Evolutionary conservation across 345 rosid species (phyloP).

Genomic region (Citrus maxima): DNA sequence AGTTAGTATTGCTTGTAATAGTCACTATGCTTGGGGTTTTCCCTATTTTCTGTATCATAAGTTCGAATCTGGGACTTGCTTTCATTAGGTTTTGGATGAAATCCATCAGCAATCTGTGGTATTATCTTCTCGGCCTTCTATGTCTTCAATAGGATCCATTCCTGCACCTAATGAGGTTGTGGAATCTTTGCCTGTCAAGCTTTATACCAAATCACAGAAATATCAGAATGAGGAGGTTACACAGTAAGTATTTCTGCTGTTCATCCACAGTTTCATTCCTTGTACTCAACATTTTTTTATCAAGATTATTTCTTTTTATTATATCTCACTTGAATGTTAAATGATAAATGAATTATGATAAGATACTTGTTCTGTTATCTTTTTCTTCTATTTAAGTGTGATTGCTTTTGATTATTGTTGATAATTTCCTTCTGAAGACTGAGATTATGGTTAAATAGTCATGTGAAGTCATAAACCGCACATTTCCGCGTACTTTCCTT

Average conservation of each 20-base stretch:
- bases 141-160: conserved; percentile 88
- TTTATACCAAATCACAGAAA: conserved; percentile 47
- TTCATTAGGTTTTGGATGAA: conserved; percentile 94
- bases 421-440: not conserved
- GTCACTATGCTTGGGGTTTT: not conserved
- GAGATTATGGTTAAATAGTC: not conserved
- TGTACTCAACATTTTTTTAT: not conserved
- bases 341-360: not conserved
- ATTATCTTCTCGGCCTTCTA: conserved; percentile 80
- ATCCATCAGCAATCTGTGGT: conserved; percentile 97
- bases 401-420: not conserved
- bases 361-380: not conserved
- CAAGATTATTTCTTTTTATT: not conserved
- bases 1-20: not conserved
- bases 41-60: conserved; percentile 17
- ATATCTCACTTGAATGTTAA: not conserved
- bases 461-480: not conserved
- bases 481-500: not conserved
- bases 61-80: conserved; percentile 21
- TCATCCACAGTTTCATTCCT: not conserved
- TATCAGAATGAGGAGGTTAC: conserved; percentile 71
- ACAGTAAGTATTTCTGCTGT: conserved; percentile 50
- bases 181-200: conserved; percentile 72
- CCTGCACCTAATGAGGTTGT: conserved; percentile 93
- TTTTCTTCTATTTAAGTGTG: not conserved